Evolutionary conservation across 225 moss, liverwort and hornwort genomes (phyloP), one percentile per base, ranked within the genome.

Genomic region (Polytrichum commune): DNA sequence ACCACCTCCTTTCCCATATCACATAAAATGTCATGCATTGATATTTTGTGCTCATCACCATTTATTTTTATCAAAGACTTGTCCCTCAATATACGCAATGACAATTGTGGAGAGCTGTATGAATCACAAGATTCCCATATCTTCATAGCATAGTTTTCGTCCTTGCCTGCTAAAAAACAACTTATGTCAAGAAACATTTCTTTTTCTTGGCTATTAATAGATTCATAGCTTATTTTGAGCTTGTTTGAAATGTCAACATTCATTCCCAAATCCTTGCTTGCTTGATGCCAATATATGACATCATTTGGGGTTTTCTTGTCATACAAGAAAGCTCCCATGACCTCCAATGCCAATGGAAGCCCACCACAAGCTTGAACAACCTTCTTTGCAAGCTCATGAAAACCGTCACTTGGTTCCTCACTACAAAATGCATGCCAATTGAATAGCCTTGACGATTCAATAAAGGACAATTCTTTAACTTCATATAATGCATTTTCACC

Each of bases 1-100:
- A 73, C 65, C 19, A 66, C 24, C 29, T 71, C 66, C 16, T 60
- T 7, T 71, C 76, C 76, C 76, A 76, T 66, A 60, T 66, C 76
- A 0, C 76, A 66, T 53, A 76, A 58, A 29, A 28, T 7, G 9
- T 76, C 71, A 53, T 76, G 71, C 76, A 76, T 76, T 27, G 2
- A 8, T 22, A 76, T 60, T 60, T 46, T 33, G 20, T 68, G 1
- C 1, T 29, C 0, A 3, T 23, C 57, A 1, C 55, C 32, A 6
- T 68, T 22, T 1, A 68, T 53, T 23, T 8, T 74, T 25, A 75
- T 55, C 26, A n/a, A n/a, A n/a, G n/a, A n/a, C n/a, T n/a, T n/a
- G n/a, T n/a, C n/a, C n/a, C n/a, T n/a, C n/a, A n/a, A n/a, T n/a
- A n/a, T n/a, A n/a, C n/a, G n/a, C n/a, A n/a, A n/a, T n/a, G n/a